Evolutionary conservation across 2,329 filamentous ascomycete genomes (phyloP), one percentile per base, ranked within the genome.

Genomic region (Chrysoporthe austroafricana): DNA sequence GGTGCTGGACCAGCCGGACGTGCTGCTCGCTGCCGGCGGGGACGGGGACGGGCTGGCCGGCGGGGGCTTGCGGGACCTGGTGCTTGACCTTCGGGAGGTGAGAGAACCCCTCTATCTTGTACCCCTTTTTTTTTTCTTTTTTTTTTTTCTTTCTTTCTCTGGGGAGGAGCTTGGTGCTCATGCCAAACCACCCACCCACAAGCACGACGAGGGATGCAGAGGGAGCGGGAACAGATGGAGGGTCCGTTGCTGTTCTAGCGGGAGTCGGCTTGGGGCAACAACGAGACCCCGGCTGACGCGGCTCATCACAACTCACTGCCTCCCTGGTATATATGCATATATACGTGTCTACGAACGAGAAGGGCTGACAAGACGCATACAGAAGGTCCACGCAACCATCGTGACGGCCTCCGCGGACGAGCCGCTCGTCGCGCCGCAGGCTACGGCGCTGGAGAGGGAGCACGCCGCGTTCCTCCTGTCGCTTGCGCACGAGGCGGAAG

Each of bases 401-500:
- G 73, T 96, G 54, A 87, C 90, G 0, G 76, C 91, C 36, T 84
- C 91, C n/a, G 91, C 92, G 34, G 93, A 96, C 76, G 82, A 86
- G 1, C 89, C 94, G 1, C 84, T 97, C 42, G 79, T 94, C 63
- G 84, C 86, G 42, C 76, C 79, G 34, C 86, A 86, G 71, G 76
- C 81, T 21, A 92, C 91, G 13, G 84, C 86, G 2, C 77, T 96
- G 54, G 92, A 96, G 76, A 86, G 83, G 60, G 86, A 90, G 68
- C 89, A 93, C 73, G 87, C 91, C 1, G 85, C 88, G n/a, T 86
- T 97, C 68, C 79, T 91, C 26, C 82, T 94, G 46, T 86, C 86
- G 6, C 79, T 91, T 70, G 91, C 91, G n/a, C 93, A 97, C 76
- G 85, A 88, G 73, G 92, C 94, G 9, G 80, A 86, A n/a, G 82